These are phyloP conservation scores for Colletotrichum scovillei DNA, from an alignment of 2,329 filamentous ascomycete genomes.

Conservation along the genomic window DNA sequence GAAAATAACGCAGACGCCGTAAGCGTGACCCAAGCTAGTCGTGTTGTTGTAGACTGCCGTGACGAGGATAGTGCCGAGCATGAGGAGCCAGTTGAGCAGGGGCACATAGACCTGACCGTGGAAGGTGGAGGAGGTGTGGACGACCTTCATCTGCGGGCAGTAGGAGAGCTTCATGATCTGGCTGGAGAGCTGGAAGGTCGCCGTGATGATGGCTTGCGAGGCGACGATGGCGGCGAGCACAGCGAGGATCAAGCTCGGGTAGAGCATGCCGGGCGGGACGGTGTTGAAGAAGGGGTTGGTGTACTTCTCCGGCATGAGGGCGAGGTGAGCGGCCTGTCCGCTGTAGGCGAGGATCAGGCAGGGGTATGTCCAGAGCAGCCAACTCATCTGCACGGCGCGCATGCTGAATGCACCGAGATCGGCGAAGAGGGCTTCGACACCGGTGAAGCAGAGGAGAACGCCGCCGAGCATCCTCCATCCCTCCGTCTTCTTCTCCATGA, in stretches of 20 bases:
- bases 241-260: constrained; percentile 75
- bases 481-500: constrained; percentile 67
- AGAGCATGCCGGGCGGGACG: constrained; percentile 74
- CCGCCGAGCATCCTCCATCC: constrained; percentile 77
- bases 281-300: constrained; percentile 81
- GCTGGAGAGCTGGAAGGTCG: constrained; percentile 75
- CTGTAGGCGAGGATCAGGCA: constrained; percentile 74
- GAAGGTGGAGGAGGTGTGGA: constrained; percentile 77
- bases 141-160: constrained; percentile 79
- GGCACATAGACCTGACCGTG: constrained; percentile 84
- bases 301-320: constrained; percentile 63
- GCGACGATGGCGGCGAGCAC: constrained; percentile 80
- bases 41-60: constrained; percentile 81
- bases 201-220: constrained; percentile 83
- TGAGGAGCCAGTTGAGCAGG: constrained; percentile 80
- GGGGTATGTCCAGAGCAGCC: constrained; percentile 76
- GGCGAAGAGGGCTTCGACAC: constrained; percentile 82
- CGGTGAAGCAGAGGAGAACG: constrained; percentile 79
- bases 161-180: constrained; percentile 79
- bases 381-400: constrained; percentile 77
- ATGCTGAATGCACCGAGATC: constrained; percentile 81
- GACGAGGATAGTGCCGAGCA: constrained; percentile 80
- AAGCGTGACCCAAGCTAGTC: constrained; percentile 77
- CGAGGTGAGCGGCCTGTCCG: constrained; percentile 81
- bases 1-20: constrained; percentile 83